phyloP scores from a whole-genome alignment of 2,329 filamentous ascomycete species.

The Aspergillus novoparasiticus region DNA sequence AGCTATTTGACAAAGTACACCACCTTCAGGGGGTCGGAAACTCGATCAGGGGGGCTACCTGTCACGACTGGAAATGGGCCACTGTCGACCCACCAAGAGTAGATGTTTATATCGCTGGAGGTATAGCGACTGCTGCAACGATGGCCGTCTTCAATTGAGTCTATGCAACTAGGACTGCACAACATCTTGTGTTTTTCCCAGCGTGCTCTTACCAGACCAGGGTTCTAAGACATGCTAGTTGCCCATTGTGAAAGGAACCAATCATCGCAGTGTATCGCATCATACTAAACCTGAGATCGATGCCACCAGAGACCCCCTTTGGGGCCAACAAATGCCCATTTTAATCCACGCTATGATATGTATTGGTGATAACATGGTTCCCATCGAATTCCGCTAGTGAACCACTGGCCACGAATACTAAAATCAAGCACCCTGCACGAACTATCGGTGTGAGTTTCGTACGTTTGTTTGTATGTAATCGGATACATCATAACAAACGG shows the following conservation, averaged over 20 bases:
- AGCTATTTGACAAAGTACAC: constrained; percentile 68
- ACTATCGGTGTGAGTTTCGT: constrained; percentile 72
- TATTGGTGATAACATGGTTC: background rate
- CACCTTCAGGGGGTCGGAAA: constrained; percentile 78
- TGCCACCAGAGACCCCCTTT: background rate
- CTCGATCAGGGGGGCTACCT: constrained; percentile 83
- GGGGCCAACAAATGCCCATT: background rate
- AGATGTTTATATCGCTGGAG: constrained; percentile 69
- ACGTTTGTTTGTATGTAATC: constrained; percentile 83
- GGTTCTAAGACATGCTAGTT: constrained; percentile 41
- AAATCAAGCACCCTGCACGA: constrained; percentile 64
- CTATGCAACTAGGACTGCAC: constrained; percentile 77
- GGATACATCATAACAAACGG: constrained; percentile 94
- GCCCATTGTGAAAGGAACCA: constrained; percentile 51
- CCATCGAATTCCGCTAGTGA: constrained; percentile 57
- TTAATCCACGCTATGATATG: constrained; percentile 67
- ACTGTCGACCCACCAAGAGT: constrained; percentile 72
- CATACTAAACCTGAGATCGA: background rate
- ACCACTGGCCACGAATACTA: constrained; percentile 78
- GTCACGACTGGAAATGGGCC: constrained; percentile 81
- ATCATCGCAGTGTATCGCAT: background rate
- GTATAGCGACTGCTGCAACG: constrained; percentile 70
- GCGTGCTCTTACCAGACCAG: constrained; percentile 75
- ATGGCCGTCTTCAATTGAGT: constrained; percentile 77
- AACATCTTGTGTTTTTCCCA: constrained; percentile 78